Conservation (phyloP, 1,284 basidiomycete genomes). For the Anthracocystis setariae region DNA sequence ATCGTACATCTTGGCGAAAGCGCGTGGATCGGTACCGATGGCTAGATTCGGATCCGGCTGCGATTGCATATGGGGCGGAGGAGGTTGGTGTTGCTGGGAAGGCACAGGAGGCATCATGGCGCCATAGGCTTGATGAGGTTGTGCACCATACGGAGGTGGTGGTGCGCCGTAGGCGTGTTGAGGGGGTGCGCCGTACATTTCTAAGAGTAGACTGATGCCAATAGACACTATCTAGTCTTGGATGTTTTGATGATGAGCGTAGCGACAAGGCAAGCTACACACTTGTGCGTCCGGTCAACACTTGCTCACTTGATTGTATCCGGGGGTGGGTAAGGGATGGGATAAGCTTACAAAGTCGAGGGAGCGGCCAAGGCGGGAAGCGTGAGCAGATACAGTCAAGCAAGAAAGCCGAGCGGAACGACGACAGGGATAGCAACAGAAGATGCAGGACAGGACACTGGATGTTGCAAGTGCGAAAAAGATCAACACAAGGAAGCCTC, state of each 20-base stretch:
- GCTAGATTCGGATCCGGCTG: conserved; percentile 17
- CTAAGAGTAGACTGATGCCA: not conserved
- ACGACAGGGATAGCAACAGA: no score
- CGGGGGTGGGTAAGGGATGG: no score
- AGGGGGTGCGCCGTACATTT: conserved; percentile 35
- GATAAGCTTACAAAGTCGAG: no score
- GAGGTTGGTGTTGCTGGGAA: conserved; percentile 17
- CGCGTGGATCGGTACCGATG: conserved; percentile 71
- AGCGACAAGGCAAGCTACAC: not conserved
- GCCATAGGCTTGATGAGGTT: conserved; percentile 8
- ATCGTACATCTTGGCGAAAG: conserved; percentile 75
- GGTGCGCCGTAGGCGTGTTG: conserved; percentile 23
- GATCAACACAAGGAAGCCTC: no score
- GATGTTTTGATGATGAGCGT: not conserved
- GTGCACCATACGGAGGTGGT: conserved; percentile 23
- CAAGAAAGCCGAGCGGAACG: no score
- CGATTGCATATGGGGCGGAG: conserved; percentile 4
- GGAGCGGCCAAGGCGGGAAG: no score
- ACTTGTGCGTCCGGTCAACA: no score
- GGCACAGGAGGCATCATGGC: conserved; percentile 10
- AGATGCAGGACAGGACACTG: no score
- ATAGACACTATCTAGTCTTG: not conserved
- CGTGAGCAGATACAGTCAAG: no score
- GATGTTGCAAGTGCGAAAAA: no score
- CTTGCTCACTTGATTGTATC: not conserved